Percentiles rank a stretch among this genome's conserved stretches.
phyloP scores from a whole-genome alignment of 306 rosid genomes.

The Sesbania bispinosa region DNA sequence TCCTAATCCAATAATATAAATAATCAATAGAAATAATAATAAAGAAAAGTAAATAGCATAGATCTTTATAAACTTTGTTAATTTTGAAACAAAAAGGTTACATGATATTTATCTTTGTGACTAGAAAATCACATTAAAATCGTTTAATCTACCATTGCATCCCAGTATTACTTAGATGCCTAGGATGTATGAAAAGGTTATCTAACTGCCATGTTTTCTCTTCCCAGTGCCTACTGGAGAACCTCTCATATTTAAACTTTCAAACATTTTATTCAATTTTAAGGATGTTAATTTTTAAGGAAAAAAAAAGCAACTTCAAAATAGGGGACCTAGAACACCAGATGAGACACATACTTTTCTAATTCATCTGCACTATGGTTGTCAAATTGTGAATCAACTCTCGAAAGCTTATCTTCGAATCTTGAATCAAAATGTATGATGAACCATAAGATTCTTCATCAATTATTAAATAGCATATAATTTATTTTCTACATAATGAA shows the following conservation, averaged over 20 bases:
- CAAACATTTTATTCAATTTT: too few species aligned
- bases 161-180: constrained; percentile 7
- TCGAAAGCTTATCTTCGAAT: too few species aligned
- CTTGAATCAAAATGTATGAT: too few species aligned
- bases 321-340: too few species aligned
- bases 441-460: too few species aligned
- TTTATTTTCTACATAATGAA: too few species aligned
- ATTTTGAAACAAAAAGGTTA: neutral
- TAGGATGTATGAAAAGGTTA: neutral
- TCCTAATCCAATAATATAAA: constrained; percentile 51
- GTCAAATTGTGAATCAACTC: too few species aligned
- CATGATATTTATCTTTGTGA: neutral
- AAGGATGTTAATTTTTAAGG: too few species aligned
- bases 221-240: neutral
- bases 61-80: neutral
- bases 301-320: too few species aligned
- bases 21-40: neutral
- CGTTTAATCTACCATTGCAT: neutral
- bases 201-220: neutral
- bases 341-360: too few species aligned
- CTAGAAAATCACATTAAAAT: constrained; percentile 7
- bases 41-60: neutral
- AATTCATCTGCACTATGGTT: too few species aligned
- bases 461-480: too few species aligned
- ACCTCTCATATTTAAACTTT: neutral